A percentile compares a stretch with the other conserved stretches of the same genome.
Evolutionary conservation across 78 protist genomes (phyloP).

Genomic region (Dictyostelium purpureum): DNA sequence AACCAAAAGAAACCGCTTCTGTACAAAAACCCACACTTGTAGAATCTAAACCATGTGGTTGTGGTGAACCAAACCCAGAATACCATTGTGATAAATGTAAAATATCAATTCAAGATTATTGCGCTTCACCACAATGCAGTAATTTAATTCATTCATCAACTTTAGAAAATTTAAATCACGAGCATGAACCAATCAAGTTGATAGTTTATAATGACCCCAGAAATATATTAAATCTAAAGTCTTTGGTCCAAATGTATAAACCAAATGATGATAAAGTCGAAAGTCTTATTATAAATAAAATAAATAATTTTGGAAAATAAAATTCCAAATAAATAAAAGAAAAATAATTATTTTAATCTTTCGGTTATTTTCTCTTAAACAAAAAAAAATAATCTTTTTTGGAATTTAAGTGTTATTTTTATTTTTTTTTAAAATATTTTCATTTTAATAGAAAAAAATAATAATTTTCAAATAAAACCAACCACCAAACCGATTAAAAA

Average conservation of each 20-base stretch:
- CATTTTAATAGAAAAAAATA: too few relatives aligned
- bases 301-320: slow-evolving; percentile 7
- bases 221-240: not conserved
- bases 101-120: not conserved
- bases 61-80: not conserved
- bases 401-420: too few relatives aligned
- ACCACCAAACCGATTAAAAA: too few relatives aligned
- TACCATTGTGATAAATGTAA: not conserved
- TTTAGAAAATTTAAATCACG: not conserved
- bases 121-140: not conserved
- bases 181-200: not conserved
- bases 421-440: too few relatives aligned
- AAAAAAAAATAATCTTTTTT: too few relatives aligned
- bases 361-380: too few relatives aligned
- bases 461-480: too few relatives aligned
- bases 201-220: not conserved
- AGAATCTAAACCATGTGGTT: not conserved
- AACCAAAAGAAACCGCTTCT: too few relatives aligned
- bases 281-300: not conserved
- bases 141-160: not conserved
- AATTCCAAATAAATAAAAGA: too few relatives aligned
- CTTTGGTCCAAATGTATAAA: not conserved
- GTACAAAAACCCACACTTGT: not conserved
- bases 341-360: too few relatives aligned
- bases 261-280: not conserved